Conservation (phyloP, 2,329 filamentous ascomycete genomes). For the Fusarium sp. region DNA sequence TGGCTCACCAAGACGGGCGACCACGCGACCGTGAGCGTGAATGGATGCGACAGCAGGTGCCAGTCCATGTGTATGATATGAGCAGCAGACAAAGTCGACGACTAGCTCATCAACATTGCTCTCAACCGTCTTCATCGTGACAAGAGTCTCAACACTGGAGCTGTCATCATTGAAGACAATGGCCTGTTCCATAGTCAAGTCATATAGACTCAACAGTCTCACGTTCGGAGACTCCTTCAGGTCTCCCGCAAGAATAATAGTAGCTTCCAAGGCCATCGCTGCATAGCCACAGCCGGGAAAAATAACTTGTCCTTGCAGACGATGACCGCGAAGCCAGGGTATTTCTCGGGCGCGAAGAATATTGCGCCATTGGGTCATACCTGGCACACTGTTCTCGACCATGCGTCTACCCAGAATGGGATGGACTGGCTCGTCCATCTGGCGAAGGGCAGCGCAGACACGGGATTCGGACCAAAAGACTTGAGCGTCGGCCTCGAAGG, state of each 20-base stretch:
- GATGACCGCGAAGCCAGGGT: constrained; percentile 17
- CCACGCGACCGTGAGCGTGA: constrained; percentile 6
- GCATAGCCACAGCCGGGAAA: constrained; percentile 27
- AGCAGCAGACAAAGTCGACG: constrained; percentile 16
- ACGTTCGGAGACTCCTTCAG: constrained; percentile 10
- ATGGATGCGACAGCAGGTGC: constrained; percentile 5
- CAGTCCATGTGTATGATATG: constrained; percentile 8
- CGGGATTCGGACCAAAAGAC: constrained; percentile 6
- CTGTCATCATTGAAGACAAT: constrained; percentile 24
- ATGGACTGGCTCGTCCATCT: constrained; percentile 6
- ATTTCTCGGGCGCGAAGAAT: constrained; percentile 13
- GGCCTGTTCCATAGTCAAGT: constrained; percentile 15
- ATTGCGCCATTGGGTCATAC: constrained; percentile 21
- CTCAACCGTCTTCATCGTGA: constrained; percentile 16
- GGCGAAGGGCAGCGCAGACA: not conserved
- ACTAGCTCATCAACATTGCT: constrained; percentile 1
- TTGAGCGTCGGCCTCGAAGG: constrained; percentile 9
- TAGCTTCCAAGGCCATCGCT: constrained; percentile 20
- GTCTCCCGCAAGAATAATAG: not conserved
- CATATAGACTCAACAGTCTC: constrained; percentile 10
- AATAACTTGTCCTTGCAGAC: constrained; percentile 23
- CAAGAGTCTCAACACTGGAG: constrained; percentile 9
- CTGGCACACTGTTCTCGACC: constrained; percentile 1
- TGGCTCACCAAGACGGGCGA: not conserved
- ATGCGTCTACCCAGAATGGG: constrained; percentile 5